Conservation (phyloP, 2,329 filamentous ascomycete genomes). For the Botrytis pseudocinerea region DNA sequence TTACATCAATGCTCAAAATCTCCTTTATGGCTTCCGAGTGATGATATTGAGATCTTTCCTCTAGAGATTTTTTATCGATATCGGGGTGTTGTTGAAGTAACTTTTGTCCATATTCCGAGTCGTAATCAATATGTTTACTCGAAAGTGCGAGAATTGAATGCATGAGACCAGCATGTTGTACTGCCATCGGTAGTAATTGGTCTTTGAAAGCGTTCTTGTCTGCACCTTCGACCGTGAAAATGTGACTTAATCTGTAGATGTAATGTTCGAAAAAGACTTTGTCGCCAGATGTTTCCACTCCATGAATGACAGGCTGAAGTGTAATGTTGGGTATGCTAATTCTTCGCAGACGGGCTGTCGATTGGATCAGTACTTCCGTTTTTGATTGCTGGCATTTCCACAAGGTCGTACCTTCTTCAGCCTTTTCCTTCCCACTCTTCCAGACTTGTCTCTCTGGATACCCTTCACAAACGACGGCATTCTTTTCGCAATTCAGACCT, state of each 20-base stretch:
- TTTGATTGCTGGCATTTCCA: conserved; percentile 30
- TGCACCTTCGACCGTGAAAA: conserved; percentile 76
- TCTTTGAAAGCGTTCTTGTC: conserved; percentile 83
- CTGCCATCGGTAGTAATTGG: conserved; percentile 78
- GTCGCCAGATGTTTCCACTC: conserved; percentile 78
- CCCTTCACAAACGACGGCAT: conserved; percentile 86
- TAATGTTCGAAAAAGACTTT: conserved; percentile 83
- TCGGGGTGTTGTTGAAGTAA: conserved; percentile 52
- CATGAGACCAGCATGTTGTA: conserved; percentile 80
- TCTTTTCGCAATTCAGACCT: conserved; percentile 91
- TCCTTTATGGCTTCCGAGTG: conserved; percentile 56
- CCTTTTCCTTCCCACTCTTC: conserved; percentile 77
- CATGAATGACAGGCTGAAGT: conserved; percentile 70
- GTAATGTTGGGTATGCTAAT: conserved; percentile 55
- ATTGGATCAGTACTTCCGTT: conserved; percentile 35
- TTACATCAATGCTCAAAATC: conserved; percentile 48
- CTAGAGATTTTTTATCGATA: conserved; percentile 50
- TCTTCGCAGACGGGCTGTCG: conserved; percentile 51
- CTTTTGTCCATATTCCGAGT: conserved; percentile 56
- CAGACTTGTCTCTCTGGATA: conserved; percentile 85
- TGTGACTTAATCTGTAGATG: conserved; percentile 73
- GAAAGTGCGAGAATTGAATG: conserved; percentile 85
- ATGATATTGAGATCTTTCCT: conserved; percentile 56
- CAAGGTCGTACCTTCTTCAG: conserved; percentile 60
- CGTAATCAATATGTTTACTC: conserved; percentile 70